A percentile compares a stretch with the other conserved stretches of the same genome.
Evolutionary conservation across 192 early-diverging fungal species (phyloP).

Genomic region (Obelidium mucronatum): DNA sequence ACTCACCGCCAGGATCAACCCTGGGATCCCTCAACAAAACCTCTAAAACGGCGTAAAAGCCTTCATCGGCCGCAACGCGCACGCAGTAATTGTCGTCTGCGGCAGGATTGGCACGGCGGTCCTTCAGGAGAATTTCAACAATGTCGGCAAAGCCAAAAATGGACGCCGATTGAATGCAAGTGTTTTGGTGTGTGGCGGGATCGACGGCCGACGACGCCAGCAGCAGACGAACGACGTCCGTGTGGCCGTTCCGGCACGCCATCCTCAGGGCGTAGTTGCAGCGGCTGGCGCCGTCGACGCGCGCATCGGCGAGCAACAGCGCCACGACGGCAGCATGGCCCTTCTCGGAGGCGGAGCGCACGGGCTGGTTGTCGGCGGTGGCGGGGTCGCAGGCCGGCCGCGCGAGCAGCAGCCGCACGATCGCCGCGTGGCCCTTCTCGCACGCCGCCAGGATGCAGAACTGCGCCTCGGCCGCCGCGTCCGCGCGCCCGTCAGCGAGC

Average conservation of each 20-base stretch:
- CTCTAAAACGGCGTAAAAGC: not conserved
- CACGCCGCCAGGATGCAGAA: constrained; percentile 34
- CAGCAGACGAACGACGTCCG: not conserved
- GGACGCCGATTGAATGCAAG: not conserved
- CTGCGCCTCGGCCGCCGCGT: too few relatives aligned
- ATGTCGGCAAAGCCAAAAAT: not conserved
- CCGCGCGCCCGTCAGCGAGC: too few relatives aligned
- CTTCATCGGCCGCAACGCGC: not conserved
- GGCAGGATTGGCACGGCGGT: not conserved
- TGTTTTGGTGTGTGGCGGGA: not conserved
- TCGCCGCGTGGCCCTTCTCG: constrained; percentile 52
- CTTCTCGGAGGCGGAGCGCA: not conserved
- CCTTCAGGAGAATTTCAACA: constrained; percentile 9
- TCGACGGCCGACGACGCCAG: not conserved
- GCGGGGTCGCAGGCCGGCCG: not conserved
- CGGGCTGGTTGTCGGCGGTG: not conserved
- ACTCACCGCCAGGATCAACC: too few relatives aligned
- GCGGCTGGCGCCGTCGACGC: not conserved
- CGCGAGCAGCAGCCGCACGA: constrained; percentile 55
- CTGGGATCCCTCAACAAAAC: not conserved
- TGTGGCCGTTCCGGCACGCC: not conserved
- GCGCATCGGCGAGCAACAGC: constrained; percentile 3
- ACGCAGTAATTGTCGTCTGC: not conserved
- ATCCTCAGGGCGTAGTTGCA: not conserved
- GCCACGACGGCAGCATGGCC: not conserved